These are phyloP conservation scores for Alnus glutinosa DNA, from an alignment of 306 rosid genomes.

Conservation along the genomic window DNA sequence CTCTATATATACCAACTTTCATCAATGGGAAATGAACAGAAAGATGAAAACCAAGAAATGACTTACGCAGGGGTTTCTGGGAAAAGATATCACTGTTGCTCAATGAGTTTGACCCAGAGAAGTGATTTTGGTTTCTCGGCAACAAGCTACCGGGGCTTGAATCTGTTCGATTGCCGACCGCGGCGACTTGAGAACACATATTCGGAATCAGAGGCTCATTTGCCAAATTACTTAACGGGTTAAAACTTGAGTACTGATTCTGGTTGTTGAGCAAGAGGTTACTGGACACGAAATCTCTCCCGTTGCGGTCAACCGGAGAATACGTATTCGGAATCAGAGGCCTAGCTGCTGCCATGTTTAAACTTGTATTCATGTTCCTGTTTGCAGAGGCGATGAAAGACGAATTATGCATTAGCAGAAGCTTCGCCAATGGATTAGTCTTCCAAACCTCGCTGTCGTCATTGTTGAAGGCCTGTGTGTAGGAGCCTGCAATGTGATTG, in stretches of 20 bases:
- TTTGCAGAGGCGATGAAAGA: conserved; percentile 30
- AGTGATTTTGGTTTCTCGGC: conserved; percentile 32
- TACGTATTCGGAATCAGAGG: conserved; percentile 39
- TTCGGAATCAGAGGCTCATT: conserved; percentile 33
- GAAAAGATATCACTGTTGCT: conserved; percentile 34
- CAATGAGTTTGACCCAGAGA: conserved; percentile 39
- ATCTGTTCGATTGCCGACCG: conserved; percentile 15
- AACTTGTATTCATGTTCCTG: conserved; percentile 24
- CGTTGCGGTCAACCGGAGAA: conserved; percentile 27
- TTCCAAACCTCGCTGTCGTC: conserved; percentile 39
- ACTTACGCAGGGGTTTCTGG: conserved; percentile 53
- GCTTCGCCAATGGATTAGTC: conserved; percentile 29
- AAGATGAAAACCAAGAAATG: conserved; percentile 7
- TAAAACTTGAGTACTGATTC: conserved; percentile 29
- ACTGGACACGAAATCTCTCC: conserved; percentile 25
- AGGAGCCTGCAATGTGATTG: conserved; percentile 36
- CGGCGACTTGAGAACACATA: conserved; percentile 34
- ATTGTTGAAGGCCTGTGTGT: conserved; percentile 23
- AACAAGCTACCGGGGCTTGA: conserved; percentile 35
- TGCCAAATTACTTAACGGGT: conserved; percentile 17
- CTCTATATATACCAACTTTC: neutral
- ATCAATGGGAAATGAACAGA: neutral
- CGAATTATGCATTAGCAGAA: conserved; percentile 34
- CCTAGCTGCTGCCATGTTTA: conserved; percentile 42
- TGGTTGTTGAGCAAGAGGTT: conserved; percentile 17